phyloP scores from a whole-genome alignment of 1,284 basidiomycete species.

The Coniophora puteana region DNA sequence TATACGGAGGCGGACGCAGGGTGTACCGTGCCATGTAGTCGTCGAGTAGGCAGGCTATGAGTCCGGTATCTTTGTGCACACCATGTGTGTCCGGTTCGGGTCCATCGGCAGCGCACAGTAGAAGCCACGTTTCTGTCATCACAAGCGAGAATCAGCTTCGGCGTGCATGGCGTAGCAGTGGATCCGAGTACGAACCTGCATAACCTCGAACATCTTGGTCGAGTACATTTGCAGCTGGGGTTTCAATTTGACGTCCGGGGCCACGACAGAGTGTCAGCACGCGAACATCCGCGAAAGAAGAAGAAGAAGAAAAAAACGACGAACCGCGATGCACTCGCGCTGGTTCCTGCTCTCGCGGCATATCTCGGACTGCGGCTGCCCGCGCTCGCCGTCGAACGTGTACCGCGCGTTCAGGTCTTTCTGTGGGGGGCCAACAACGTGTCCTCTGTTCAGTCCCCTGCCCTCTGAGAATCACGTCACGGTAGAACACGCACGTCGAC shows the following conservation, averaged over 20 bases:
- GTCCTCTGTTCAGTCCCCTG: too few species aligned
- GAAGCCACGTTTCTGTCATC: slow-evolving; percentile 55
- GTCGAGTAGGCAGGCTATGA: too few species aligned
- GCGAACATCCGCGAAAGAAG: slow-evolving; percentile 13
- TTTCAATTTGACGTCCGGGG: too few species aligned
- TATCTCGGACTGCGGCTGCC: slow-evolving; percentile 56
- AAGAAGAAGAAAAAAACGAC: slow-evolving; percentile 16
- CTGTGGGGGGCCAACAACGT: too few species aligned
- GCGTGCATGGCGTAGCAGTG: slow-evolving; percentile 8
- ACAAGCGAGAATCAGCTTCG: slow-evolving; percentile 1
- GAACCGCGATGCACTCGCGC: slow-evolving; percentile 61
- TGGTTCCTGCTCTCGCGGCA: slow-evolving; percentile 51
- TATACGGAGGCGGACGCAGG: background rate
- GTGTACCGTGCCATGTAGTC: too few species aligned
- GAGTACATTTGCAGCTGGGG: slow-evolving; percentile 64
- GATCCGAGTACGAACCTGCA: slow-evolving; percentile 55
- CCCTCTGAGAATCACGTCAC: slow-evolving; percentile 6
- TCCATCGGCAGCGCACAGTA: slow-evolving; percentile 76
- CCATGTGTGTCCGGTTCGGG: slow-evolving; percentile 68
- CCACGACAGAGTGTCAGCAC: background rate
- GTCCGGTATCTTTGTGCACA: slow-evolving; percentile 66
- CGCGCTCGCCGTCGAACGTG: slow-evolving; percentile 59
- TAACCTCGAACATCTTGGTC: slow-evolving; percentile 66
- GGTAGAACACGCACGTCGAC: slow-evolving; percentile 30
- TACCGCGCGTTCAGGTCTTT: slow-evolving; percentile 48